Evolutionary conservation across 2,329 filamentous ascomycete species (phyloP).

Genomic region (Arthrinium phaeospermum): DNA sequence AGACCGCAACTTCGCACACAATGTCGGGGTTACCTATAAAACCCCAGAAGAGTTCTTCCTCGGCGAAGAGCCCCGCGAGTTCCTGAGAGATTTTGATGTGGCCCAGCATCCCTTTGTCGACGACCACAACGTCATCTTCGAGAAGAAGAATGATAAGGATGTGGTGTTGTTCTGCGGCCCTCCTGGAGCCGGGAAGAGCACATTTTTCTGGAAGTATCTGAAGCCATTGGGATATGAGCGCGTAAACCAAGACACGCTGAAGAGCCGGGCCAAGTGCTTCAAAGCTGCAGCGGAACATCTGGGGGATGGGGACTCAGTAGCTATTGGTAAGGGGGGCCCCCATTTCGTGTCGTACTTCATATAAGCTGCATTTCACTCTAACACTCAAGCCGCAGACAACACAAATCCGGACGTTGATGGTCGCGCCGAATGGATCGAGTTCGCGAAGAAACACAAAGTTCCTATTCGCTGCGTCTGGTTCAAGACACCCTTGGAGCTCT

Average conservation of each 20-base stretch:
- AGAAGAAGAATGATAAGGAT: constrained; percentile 71
- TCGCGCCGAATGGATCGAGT: constrained; percentile 75
- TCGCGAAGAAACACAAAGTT: constrained; percentile 73
- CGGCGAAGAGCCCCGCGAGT: constrained; percentile 67
- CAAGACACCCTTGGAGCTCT: constrained; percentile 70
- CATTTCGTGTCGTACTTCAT: constrained; percentile 25
- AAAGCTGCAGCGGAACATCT: constrained; percentile 74
- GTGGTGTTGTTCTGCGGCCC: constrained; percentile 87
- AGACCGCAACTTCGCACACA: constrained; percentile 81
- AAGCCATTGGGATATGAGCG: constrained; percentile 81
- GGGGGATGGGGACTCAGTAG: constrained; percentile 70
- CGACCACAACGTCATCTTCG: constrained; percentile 47
- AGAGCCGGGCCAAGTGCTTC: constrained; percentile 73
- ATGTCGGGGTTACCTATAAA: constrained; percentile 78
- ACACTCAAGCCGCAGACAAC: constrained; percentile 68
- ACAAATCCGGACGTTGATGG: constrained; percentile 88
- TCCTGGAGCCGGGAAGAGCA: constrained; percentile 90
- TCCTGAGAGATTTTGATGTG: constrained; percentile 75
- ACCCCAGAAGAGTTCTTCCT: constrained; percentile 96
- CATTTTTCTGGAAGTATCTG: constrained; percentile 81
- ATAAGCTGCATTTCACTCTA: constrained; percentile 19
- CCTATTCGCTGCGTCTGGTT: constrained; percentile 89
- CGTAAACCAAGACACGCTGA: constrained; percentile 89
- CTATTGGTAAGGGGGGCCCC: constrained; percentile 66
- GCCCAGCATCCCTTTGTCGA: constrained; percentile 55